Base-by-base conservation (phyloP, 164 flowering plant genomes). In the Annona squamosa region DNA sequence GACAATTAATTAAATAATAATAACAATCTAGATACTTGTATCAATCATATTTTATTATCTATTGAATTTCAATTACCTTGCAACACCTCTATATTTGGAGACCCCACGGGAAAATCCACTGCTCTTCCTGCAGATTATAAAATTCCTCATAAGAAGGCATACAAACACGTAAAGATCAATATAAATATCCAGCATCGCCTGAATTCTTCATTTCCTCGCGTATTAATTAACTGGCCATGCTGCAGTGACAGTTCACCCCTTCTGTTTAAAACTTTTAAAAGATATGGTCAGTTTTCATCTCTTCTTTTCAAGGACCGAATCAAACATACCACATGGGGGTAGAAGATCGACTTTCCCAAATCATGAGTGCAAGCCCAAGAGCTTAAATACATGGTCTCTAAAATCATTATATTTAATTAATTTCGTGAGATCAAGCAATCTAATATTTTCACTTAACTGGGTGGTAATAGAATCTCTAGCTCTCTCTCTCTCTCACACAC, bases 71-170 rank as follows among this genome's bases (percentile, higher is more conserved):
- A 52, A 52, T 37, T 66, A 93, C 98, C 98, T 91, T 68, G 98
- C 97, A 1, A 93, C 98, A 1, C 98, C 98, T 83, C 98, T 82
- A 52, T 93, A 93, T 71, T 90, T 91, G 0, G 98, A 93, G n/a
- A 88, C 93, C 17, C 98, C 98, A 2, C 98, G 82, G 62, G 98
- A 93, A 76, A 93, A 93, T 0, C 98, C 98, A 65, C 91, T 93
- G 75, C 97, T 91, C 77, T 88, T 93, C 77, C 98, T 93, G 85
- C 66, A 80, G 37, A 26, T 26, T 26, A 26, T 26, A 26, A 26
- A 26, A 26, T 26, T 26, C 37, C 37, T 26, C 37, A 26, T 26
- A 26, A 26, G 37, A 26, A 26, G 37, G 37, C 37, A 84, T 9
- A 71, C 12, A 10, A 66, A 70, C 9, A 0, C 46, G 68, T 4